Evolutionary conservation across 768 basidiomycete species (phyloP).

Genomic region (Paxillus ammoniavirescens): DNA sequence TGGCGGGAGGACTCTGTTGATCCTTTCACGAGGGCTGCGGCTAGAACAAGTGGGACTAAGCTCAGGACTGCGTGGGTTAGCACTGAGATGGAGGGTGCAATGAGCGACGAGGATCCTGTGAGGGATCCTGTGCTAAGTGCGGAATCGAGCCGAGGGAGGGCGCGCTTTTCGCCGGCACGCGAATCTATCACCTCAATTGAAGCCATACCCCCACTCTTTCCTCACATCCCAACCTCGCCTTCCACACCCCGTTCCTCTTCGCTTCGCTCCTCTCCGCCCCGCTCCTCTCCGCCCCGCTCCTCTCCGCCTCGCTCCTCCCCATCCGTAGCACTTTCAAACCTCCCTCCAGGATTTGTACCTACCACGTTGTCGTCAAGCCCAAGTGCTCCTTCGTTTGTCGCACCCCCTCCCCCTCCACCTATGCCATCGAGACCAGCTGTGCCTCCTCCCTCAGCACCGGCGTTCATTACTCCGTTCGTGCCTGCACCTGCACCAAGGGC

Average conservation of each 20-base stretch:
- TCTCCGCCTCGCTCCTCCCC: constrained; percentile 9
- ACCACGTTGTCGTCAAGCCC: constrained; percentile 13
- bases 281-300: background rate
- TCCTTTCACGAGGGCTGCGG: constrained; percentile 25
- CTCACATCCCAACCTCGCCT: constrained; percentile 12
- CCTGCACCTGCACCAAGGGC: constrained; percentile 12
- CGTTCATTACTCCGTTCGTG: constrained; percentile 9
- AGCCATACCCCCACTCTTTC: constrained; percentile 10
- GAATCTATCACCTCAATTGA: constrained; percentile 9
- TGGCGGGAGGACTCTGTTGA: constrained; percentile 30
- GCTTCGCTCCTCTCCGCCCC: constrained; percentile 13
- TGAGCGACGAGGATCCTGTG: constrained; percentile 26
- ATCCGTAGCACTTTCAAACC: constrained; percentile 10
- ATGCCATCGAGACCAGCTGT: background rate
- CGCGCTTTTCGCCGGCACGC: constrained; percentile 15
- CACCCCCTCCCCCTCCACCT: constrained; percentile 19
- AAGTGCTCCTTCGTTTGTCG: constrained; percentile 5
- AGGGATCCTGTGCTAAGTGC: constrained; percentile 15
- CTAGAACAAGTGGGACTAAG: constrained; percentile 17
- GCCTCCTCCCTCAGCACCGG: constrained; percentile 5
- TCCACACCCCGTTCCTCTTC: constrained; percentile 17
- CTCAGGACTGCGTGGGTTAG: constrained; percentile 38
- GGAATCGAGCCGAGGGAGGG: constrained; percentile 4
- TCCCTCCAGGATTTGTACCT: constrained; percentile 30
- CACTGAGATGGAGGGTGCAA: constrained; percentile 40